Evolutionary conservation across 2,329 filamentous ascomycete species (phyloP).

Genomic region (Tolypocladium album): DNA sequence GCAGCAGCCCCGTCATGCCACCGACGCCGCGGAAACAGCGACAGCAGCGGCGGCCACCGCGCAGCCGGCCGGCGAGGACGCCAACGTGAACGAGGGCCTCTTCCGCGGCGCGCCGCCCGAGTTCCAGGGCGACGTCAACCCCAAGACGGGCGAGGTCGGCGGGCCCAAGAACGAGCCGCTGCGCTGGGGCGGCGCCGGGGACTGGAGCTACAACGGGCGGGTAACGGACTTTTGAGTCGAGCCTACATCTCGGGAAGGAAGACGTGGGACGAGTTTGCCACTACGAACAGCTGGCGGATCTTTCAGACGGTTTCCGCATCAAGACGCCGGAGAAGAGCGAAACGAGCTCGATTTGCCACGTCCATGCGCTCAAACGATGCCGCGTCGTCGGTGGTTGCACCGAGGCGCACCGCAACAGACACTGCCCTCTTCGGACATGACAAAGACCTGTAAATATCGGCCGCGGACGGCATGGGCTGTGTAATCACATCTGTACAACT

Average conservation of each 20-base stretch:
- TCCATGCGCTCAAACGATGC: not conserved
- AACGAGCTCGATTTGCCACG: not conserved
- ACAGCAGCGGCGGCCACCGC: not conserved
- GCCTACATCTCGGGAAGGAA: not conserved
- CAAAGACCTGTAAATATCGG: not conserved
- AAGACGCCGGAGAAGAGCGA: not conserved
- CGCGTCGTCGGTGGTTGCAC: not conserved
- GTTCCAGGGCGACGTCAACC: conserved; percentile 87
- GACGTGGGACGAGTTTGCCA: conserved; percentile 36
- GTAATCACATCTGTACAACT: not conserved
- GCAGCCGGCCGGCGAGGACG: conserved; percentile 19
- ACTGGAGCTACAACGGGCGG: conserved; percentile 91
- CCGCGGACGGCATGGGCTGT: not conserved
- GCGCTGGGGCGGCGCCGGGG: conserved; percentile 65
- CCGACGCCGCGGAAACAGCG: conserved; percentile 1
- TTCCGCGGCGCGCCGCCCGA: conserved; percentile 73
- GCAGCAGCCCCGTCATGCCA: conserved; percentile 7
- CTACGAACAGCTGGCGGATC: conserved; percentile 91
- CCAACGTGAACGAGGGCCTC: conserved; percentile 48
- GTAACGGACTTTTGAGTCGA: conserved; percentile 74
- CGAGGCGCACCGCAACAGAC: not conserved
- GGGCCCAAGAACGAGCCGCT: conserved; percentile 96
- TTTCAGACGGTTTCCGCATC: conserved; percentile 28
- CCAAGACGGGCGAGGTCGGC: conserved; percentile 88
- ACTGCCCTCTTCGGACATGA: not conserved